Evolutionary conservation across 441 rosid species (phyloP), one percentile per base, ranked within the genome.

Genomic region (Aleurites moluccanus): DNA sequence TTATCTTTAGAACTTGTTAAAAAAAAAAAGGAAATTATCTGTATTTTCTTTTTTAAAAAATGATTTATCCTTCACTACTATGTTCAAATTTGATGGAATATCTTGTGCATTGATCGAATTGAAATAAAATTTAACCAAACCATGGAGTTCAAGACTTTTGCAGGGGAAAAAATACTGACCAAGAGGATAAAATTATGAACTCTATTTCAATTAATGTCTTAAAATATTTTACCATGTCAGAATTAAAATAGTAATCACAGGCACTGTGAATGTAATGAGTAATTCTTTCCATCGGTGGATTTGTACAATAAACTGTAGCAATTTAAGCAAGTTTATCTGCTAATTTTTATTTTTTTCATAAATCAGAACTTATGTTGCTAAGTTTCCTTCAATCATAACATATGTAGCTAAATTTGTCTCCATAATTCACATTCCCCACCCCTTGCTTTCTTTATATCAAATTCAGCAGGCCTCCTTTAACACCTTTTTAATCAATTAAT

Each of bases 241-340:
- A 50, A 33, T 8, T 49, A 52, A 28, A 67, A 66, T 28, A 25
- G 16, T 42, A 40, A 38, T 2, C 15, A 55, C 33, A 23, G 0
- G 44, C 59, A 66, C 40, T 33, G 21, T 10, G 28, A 68, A 73
- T 21, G 44, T 28, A 40, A 45, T 42, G 35, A 15, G 47, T 20
- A 57, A 23, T 67, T 16, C 20, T 62, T 73, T 35, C 49, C 15
- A 65, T 47, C 47, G 55, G 30, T 23, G 66, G 60, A 55, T 49
- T 42, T 60, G n/a, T 27, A 59, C 47, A 55, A 25, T 28, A 47
- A 50, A 8, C 47, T 35, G 10, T 33, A 27, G 27, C 28, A 21
- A 15, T 65, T 61, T 15, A 2, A 40, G 40, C n/a, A 25, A 35
- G 38, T 68, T 68, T 18, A 49, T 30, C 35, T 49, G 60, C 42